Percentiles rank a stretch among this genome's conserved stretches.
phyloP scores from a whole-genome alignment of 371 early-diverging fungal species.

The Rhizomucor pusillus region DNA sequence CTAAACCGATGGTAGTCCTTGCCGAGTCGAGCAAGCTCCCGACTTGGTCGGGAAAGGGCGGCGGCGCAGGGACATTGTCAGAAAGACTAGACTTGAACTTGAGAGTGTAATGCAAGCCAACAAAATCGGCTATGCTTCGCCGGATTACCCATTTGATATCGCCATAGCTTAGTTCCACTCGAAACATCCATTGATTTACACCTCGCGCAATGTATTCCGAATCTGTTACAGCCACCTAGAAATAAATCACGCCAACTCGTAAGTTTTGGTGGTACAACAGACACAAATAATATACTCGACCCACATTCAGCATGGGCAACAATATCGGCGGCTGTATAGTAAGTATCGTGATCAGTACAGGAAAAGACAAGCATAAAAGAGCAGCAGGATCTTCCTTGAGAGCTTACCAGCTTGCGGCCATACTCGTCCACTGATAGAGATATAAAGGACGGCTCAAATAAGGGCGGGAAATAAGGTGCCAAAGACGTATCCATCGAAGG shows the following conservation, averaged over 20 bases:
- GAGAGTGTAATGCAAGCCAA: constrained; percentile 64
- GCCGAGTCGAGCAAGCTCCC: constrained; percentile 40
- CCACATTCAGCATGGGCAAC: constrained; percentile 12
- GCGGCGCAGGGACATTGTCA: constrained; percentile 38
- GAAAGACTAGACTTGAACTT: constrained; percentile 46
- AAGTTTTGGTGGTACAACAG: background rate
- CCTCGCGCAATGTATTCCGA: constrained; percentile 42
- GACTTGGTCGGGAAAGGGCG: constrained; percentile 47
- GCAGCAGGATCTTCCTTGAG: background rate
- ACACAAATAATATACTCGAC: background rate
- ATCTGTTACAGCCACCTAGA: constrained; percentile 52
- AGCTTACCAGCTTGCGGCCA: constrained; percentile 37
- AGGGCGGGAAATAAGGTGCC: constrained; percentile 44
- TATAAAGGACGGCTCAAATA: constrained; percentile 41
- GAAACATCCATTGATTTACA: constrained; percentile 50
- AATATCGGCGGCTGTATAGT: constrained; percentile 41
- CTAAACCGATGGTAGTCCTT: constrained; percentile 31
- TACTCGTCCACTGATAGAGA: constrained; percentile 42
- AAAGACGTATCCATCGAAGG: constrained; percentile 13
- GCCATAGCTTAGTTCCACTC: constrained; percentile 78
- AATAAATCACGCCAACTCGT: background rate
- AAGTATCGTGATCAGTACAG: background rate
- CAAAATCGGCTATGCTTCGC: constrained; percentile 71
- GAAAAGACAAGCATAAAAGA: background rate
- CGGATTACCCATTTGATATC: constrained; percentile 76